Evolutionary conservation across 306 rosid species (phyloP).

Genomic region (Trifolium subterraneum): DNA sequence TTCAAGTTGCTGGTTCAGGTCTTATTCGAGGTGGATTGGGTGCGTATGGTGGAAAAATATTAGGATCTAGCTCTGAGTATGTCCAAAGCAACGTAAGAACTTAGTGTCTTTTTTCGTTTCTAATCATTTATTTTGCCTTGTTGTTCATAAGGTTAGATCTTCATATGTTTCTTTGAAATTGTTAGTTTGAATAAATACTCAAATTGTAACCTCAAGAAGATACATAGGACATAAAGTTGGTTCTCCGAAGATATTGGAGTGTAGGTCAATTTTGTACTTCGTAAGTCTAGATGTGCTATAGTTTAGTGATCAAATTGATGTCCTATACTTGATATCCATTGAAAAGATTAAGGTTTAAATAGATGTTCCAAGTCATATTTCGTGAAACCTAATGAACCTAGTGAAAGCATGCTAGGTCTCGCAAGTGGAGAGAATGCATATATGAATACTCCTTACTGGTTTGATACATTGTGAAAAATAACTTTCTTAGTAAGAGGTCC

Average conservation of each 20-base stretch:
- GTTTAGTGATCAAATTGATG: slow-evolving; percentile 7
- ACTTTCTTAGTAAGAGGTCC: background rate
- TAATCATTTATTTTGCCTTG: background rate
- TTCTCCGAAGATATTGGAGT: background rate
- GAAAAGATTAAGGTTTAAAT: background rate
- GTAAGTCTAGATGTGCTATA: background rate
- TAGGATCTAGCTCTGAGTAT: slow-evolving; percentile 96
- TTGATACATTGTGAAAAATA: background rate
- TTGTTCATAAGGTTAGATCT: slow-evolving; percentile 15
- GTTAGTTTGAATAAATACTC: slow-evolving; percentile 13
- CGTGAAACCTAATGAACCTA: background rate
- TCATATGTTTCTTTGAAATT: background rate
- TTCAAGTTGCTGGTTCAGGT: slow-evolving; percentile 94
- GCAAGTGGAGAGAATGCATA: background rate
- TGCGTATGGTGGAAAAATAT: slow-evolving; percentile 92
- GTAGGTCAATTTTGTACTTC: background rate
- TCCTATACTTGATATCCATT: slow-evolving; percentile 3
- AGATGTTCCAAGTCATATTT: background rate
- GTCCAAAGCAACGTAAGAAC: slow-evolving; percentile 98
- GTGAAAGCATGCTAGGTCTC: background rate
- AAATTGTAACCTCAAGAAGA: background rate
- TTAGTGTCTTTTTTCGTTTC: slow-evolving; percentile 42
- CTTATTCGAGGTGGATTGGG: slow-evolving; percentile 94
- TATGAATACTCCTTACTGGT: background rate
- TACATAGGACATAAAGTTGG: background rate